Evolutionary conservation across 768 basidiomycete genomes (phyloP), one percentile per base, ranked within the genome.

Genomic region (Sporobolomyces roseus): DNA sequence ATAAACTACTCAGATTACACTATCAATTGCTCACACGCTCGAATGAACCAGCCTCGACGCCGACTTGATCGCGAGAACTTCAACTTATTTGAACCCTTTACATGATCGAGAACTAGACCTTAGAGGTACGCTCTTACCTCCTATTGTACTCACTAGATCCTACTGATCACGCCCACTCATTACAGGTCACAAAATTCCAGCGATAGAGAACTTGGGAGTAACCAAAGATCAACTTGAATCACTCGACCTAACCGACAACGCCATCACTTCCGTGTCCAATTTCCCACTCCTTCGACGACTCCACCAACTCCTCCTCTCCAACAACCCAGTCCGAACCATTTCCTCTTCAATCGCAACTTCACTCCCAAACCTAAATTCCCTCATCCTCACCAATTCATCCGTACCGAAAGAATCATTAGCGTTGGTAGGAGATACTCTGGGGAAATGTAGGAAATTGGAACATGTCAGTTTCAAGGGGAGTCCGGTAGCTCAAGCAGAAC

Each of bases 131-230:
- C n/a, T n/a, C n/a, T n/a, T n/a, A n/a, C n/a, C n/a, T n/a, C n/a
- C n/a, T n/a, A n/a, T n/a, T n/a, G n/a, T n/a, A n/a, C n/a, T n/a
- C n/a, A n/a, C n/a, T n/a, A n/a, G n/a, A n/a, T n/a, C n/a, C n/a
- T n/a, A n/a, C n/a, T n/a, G n/a, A n/a, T n/a, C n/a, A n/a, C n/a
- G n/a, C n/a, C n/a, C n/a, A n/a, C n/a, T n/a, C n/a, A n/a, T n/a
- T n/a, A n/a, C n/a, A n/a, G n/a, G 91, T 65, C 88, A 89, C 81
- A 92, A 91, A 85, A 93, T 93, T 74, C 91, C 92, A 61, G 85
- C 89, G 63, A 94, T 94, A 78, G 92, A 94, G 87, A 94, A 94
- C 83, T 84, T 94, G 74, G 92, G 91, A 83, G 89, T 93, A 71
- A 91, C 91, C 19, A 72, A 72, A 89, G 92, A 94, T 81, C 89